Percentiles rank a stretch among this genome's conserved stretches.
phyloP scores from a whole-genome alignment of 2,329 filamentous ascomycete genomes.

The Fusarium sp. region DNA sequence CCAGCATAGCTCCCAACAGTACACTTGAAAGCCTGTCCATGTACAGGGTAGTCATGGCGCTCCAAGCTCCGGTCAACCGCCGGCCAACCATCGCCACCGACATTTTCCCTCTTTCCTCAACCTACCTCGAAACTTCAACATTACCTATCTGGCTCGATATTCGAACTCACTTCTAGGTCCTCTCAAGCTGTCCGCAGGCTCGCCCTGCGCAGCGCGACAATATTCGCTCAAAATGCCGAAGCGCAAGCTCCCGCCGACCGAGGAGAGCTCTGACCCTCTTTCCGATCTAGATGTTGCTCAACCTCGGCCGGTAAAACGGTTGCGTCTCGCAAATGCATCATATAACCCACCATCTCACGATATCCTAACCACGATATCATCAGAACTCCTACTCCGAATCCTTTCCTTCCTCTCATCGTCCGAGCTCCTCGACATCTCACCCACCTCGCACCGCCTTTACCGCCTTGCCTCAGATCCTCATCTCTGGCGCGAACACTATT shows the following conservation, averaged over 20 bases:
- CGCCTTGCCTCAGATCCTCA: slow-evolving; percentile 84
- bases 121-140: slow-evolving; percentile 8
- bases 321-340: slow-evolving; percentile 29
- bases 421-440: slow-evolving; percentile 73
- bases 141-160: background rate
- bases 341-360: slow-evolving; percentile 59
- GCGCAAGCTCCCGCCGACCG: slow-evolving; percentile 40
- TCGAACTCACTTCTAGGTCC: background rate
- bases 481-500: slow-evolving; percentile 92
- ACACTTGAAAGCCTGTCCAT: too few relatives aligned
- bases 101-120: slow-evolving; percentile 34
- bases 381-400: slow-evolving; percentile 90
- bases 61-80: slow-evolving; percentile 21
- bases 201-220: slow-evolving; percentile 26
- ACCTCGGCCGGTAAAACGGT: slow-evolving; percentile 44
- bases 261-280: slow-evolving; percentile 16
- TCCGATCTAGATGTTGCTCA: slow-evolving; percentile 1
- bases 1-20: too few relatives aligned
- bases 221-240: slow-evolving; percentile 44
- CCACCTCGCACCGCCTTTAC: slow-evolving; percentile 83
- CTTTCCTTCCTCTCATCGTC: slow-evolving; percentile 81
- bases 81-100: slow-evolving; percentile 44
- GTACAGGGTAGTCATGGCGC: slow-evolving; percentile 40
- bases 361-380: slow-evolving; percentile 80
- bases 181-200: slow-evolving; percentile 20